phyloP scores from a whole-genome alignment of 1,284 basidiomycete species.

The Afroboletus lepidellus region DNA sequence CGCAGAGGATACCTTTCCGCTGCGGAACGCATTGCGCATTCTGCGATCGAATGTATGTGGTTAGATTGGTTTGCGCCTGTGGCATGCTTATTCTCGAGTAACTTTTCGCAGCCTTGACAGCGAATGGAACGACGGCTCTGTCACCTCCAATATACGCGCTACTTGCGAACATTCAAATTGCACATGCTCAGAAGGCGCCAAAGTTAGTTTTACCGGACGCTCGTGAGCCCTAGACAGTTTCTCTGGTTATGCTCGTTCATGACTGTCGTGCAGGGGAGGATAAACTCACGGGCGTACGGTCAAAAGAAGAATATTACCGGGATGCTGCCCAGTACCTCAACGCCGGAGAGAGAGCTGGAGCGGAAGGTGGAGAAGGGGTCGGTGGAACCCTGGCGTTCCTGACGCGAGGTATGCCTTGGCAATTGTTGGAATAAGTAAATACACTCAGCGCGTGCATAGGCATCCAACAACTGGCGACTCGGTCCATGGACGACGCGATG shows the following conservation, averaged over 20 bases:
- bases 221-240: slow-evolving; percentile 46
- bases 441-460: slow-evolving; percentile 45
- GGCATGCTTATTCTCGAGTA: background rate
- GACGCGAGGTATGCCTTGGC: slow-evolving; percentile 54
- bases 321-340: slow-evolving; percentile 74
- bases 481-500: slow-evolving; percentile 76
- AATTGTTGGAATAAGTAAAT: background rate
- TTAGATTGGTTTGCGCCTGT: background rate
- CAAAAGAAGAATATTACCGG: slow-evolving; percentile 68
- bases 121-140: slow-evolving; percentile 45
- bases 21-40: slow-evolving; percentile 65
- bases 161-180: slow-evolving; percentile 80
- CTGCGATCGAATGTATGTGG: slow-evolving; percentile 62
- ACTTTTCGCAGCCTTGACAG: slow-evolving; percentile 47
- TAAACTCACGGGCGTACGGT: slow-evolving; percentile 54
- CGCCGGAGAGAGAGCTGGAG: slow-evolving; percentile 52
- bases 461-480: slow-evolving; percentile 77
- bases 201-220: slow-evolving; percentile 73
- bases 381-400: slow-evolving; percentile 58
- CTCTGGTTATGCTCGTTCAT: slow-evolving; percentile 6
- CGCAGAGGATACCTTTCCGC: slow-evolving; percentile 62
- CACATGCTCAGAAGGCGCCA: slow-evolving; percentile 76
- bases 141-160: slow-evolving; percentile 73
- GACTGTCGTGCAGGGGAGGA: slow-evolving; percentile 61
- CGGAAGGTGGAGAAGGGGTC: slow-evolving; percentile 50